Percentiles rank a stretch among this genome's conserved stretches.
These are phyloP conservation scores for Pouteria glomerata DNA, from an alignment of 148 eudicot species.

Conservation along the genomic window DNA sequence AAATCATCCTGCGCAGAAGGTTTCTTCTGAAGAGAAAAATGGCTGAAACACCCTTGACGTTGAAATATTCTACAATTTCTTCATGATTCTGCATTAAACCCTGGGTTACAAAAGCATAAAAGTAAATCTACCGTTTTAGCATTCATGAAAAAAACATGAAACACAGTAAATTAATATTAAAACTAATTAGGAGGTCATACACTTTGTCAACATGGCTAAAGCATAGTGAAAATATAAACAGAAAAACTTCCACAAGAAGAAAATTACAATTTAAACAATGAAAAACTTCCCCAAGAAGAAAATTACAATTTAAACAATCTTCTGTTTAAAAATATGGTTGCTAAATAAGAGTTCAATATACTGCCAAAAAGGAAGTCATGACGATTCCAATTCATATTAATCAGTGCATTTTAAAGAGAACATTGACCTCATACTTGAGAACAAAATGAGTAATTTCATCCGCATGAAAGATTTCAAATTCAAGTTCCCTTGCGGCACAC, in stretches of 20 bases:
- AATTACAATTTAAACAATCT: not conserved
- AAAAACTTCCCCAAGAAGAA: too few relatives aligned
- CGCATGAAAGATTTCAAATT: not conserved
- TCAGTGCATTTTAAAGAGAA: too few relatives aligned
- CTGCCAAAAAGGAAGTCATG: not conserved
- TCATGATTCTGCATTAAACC: slow-evolving; percentile 80
- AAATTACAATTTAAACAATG: not conserved
- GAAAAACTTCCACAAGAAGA: too few relatives aligned
- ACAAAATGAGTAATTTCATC: not conserved
- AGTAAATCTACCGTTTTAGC: not conserved
- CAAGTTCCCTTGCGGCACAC: not conserved
- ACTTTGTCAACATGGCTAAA: not conserved
- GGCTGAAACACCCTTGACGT: slow-evolving; percentile 58
- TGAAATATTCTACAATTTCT: slow-evolving; percentile 67
- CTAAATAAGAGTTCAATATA: not conserved
- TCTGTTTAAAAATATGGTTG: not conserved
- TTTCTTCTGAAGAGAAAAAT: slow-evolving; percentile 89
- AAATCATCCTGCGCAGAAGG: slow-evolving; percentile 71
- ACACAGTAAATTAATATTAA: not conserved
- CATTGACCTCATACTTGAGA: too few relatives aligned
- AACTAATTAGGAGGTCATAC: too few relatives aligned
- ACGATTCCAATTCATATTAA: too few relatives aligned
- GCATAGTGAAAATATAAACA: too few relatives aligned
- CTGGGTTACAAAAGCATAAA: slow-evolving; percentile 29
- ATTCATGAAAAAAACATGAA: not conserved